Evolutionary conservation across 495 filamentous ascomycete species (phyloP).

Genomic region (Pyronema domesticum): DNA sequence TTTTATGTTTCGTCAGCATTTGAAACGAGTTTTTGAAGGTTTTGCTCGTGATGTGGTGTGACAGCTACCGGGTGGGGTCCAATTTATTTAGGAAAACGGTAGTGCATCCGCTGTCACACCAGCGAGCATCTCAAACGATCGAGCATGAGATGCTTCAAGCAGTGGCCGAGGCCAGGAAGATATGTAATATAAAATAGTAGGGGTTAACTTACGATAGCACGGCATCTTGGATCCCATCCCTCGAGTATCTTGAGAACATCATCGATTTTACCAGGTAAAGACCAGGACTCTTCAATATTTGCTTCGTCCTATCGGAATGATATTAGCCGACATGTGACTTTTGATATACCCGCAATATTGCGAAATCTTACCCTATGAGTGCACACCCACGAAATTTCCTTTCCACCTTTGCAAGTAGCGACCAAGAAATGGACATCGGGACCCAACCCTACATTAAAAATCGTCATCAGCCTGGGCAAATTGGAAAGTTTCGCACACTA

Average conservation of each 20-base stretch:
- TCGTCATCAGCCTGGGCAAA: neutral
- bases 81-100: neutral
- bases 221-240: conserved; percentile 41
- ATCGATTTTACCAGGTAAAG: conserved; percentile 39
- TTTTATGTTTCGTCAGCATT: neutral
- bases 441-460: conserved; percentile 27
- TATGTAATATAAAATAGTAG: conserved; percentile 31
- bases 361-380: conserved; percentile 36
- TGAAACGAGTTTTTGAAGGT: too few relatives aligned
- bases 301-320: conserved; percentile 26
- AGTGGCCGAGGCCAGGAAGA: neutral
- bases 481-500: too few relatives aligned
- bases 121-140: too few relatives aligned
- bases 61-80: neutral
- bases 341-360: neutral
- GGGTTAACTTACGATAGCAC: conserved; percentile 18
- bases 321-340: conserved; percentile 2
- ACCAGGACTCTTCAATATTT: conserved; percentile 49
- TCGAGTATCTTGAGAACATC: conserved; percentile 42
- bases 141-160: neutral
- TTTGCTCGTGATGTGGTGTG: neutral
- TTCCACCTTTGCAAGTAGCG: conserved; percentile 41
- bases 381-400: conserved; percentile 53
- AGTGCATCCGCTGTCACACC: neutral
- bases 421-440: conserved; percentile 49